Evolutionary conservation across 2,329 filamentous ascomycete species (phyloP).

Genomic region (Apiospora saccharicola): DNA sequence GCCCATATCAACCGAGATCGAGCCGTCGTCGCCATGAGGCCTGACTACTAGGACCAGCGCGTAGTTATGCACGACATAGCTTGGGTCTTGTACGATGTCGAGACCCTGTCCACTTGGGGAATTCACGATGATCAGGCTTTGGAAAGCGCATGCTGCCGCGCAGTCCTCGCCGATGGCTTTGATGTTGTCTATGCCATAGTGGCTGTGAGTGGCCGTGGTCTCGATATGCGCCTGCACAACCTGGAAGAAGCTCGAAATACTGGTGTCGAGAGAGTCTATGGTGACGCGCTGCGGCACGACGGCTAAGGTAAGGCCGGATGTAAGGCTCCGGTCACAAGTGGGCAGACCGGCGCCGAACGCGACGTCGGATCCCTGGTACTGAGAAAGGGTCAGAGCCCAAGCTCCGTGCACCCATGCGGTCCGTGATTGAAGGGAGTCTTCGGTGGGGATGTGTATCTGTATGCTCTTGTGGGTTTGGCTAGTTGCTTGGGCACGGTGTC

Average conservation of each 20-base stretch:
- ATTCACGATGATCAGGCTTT: neutral
- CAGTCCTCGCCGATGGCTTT: neutral
- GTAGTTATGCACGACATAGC: neutral
- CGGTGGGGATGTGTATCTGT: neutral
- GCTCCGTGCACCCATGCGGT: neutral
- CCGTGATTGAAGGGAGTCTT: neutral
- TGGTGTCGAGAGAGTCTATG: neutral
- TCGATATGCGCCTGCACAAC: neutral
- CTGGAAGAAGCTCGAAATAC: neutral
- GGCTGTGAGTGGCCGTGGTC: neutral
- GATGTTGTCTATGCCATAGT: neutral
- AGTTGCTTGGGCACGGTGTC: neutral
- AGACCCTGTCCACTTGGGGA: neutral
- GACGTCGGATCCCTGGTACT: constrained; percentile 10
- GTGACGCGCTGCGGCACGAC: neutral
- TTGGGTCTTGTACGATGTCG: neutral
- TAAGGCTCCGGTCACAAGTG: neutral
- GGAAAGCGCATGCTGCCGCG: neutral
- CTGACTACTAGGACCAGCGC: neutral
- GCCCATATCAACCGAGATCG: neutral
- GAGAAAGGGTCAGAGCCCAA: constrained; percentile 9
- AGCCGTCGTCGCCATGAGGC: neutral
- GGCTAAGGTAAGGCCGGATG: neutral
- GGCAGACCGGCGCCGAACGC: constrained; percentile 2
- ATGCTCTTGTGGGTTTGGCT: neutral